Conservation (phyloP, 2,329 filamentous ascomycete species). For the Cladosporium cucumerinum region DNA sequence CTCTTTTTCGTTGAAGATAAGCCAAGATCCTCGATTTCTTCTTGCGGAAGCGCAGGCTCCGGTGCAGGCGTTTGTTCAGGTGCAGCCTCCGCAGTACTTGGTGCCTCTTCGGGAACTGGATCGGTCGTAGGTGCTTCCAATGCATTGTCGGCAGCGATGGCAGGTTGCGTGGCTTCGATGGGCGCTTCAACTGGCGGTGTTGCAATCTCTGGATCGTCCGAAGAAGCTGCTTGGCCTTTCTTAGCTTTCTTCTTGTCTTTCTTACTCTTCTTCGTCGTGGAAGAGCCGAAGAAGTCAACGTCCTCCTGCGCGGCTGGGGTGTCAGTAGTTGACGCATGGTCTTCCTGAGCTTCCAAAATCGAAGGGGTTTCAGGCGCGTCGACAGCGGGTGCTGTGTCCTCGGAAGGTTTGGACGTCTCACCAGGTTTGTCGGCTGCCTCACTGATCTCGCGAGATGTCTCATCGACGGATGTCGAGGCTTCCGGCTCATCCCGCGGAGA, state of each 20-base stretch:
- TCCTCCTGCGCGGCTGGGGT: conserved; percentile 1
- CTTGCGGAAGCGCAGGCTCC: neutral
- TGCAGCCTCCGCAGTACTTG: neutral
- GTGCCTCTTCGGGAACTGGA: neutral
- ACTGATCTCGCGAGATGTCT: neutral
- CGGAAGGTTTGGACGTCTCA: neutral
- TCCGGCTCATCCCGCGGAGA: neutral
- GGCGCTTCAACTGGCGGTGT: neutral
- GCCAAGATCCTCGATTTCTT: conserved; percentile 23
- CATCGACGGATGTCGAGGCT: neutral
- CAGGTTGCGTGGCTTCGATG: neutral
- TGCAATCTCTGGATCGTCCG: neutral
- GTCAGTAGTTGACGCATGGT: neutral
- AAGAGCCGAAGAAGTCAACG: conserved; percentile 22
- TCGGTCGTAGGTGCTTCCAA: neutral
- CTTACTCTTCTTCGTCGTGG: conserved; percentile 36
- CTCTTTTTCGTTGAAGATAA: conserved; percentile 30
- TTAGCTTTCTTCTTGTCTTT: conserved; percentile 44
- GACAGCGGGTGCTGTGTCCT: neutral
- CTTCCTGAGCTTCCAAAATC: neutral
- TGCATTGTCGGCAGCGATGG: neutral
- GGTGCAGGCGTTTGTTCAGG: neutral
- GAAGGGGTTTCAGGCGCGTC: neutral
- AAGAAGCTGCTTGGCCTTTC: conserved; percentile 7
- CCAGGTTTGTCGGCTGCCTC: neutral